A percentile compares a stretch with the other conserved stretches of the same genome.
These are phyloP conservation scores for Zizania latifolia DNA, from an alignment of 176 grass and related monocot genomes.

Conservation along the genomic window DNA sequence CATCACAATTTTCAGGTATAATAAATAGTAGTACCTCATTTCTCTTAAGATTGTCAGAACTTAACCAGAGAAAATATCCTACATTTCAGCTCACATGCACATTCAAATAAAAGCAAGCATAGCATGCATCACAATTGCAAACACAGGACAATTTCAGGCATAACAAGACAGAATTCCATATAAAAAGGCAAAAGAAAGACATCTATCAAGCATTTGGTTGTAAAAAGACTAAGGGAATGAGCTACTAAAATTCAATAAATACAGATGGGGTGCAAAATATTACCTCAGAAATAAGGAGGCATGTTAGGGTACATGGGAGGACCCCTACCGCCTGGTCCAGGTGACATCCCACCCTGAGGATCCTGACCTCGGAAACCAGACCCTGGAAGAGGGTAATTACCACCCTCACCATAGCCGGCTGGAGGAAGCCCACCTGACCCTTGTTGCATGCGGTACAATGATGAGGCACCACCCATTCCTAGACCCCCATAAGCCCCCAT, in stretches of 20 bases:
- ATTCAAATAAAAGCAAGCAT: neutral
- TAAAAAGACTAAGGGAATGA: neutral
- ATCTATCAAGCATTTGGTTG: slow-evolving; percentile 1
- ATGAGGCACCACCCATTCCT: slow-evolving; percentile 46
- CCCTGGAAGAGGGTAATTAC: slow-evolving; percentile 52
- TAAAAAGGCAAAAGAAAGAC: neutral
- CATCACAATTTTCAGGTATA: neutral
- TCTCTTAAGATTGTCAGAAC: neutral
- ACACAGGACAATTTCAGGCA: neutral
- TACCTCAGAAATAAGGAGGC: slow-evolving; percentile 95
- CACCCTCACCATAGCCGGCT: slow-evolving; percentile 55
- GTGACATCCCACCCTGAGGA: slow-evolving; percentile 52
- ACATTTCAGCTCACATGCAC: neutral
- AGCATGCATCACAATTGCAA: neutral
- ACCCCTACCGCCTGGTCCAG: slow-evolving; percentile 50
- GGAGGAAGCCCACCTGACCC: slow-evolving; percentile 42
- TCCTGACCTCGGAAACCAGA: slow-evolving; percentile 63
- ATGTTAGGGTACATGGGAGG: slow-evolving; percentile 67
- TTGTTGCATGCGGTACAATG: slow-evolving; percentile 58
- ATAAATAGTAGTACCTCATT: neutral
- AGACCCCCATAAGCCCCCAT: slow-evolving; percentile 68
- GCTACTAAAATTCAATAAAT: neutral
- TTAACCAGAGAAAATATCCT: neutral
- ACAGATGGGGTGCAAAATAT: neutral
- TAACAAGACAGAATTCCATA: neutral